Conservation (phyloP, 257 asterid genomes). For the Gentiana dahurica region DNA sequence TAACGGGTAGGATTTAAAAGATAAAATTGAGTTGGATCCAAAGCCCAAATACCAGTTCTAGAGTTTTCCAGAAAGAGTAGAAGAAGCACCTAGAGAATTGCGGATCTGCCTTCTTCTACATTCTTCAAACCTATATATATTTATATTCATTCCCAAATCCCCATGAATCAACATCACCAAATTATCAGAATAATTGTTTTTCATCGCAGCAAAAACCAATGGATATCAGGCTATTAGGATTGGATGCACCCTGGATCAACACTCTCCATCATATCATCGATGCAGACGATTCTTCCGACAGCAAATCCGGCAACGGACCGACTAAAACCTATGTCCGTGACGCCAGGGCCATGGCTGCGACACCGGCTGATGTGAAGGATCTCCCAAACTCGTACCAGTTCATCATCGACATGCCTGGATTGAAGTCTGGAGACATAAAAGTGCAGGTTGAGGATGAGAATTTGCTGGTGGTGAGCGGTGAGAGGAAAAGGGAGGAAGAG, state of each 20-base stretch:
- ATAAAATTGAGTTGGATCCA: no score
- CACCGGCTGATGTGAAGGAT: conserved; percentile 73
- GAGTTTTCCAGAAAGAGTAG: no score
- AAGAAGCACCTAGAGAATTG: no score
- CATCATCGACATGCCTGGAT: conserved; percentile 72
- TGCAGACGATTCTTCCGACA: conserved; percentile 12
- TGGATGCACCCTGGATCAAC: neutral
- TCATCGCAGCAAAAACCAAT: neutral
- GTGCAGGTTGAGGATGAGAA: conserved; percentile 70
- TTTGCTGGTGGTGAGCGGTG: conserved; percentile 47
- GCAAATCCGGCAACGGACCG: conserved; percentile 27
- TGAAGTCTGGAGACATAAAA: conserved; percentile 57
- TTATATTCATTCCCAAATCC: no score
- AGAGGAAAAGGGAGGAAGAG: conserved; percentile 50
- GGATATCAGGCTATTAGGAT: conserved; percentile 2
- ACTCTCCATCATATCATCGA: conserved; percentile 2
- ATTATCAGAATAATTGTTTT: no score
- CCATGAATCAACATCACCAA: no score
- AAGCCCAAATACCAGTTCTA: no score
- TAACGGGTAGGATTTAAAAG: no score
- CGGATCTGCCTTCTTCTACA: no score
- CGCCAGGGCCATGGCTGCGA: conserved; percentile 69
- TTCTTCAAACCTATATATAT: no score
- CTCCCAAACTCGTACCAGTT: conserved; percentile 42
- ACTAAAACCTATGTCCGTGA: conserved; percentile 55